Conservation (phyloP, 805 yeast species). For the Nadsonia fulvescens region DNA sequence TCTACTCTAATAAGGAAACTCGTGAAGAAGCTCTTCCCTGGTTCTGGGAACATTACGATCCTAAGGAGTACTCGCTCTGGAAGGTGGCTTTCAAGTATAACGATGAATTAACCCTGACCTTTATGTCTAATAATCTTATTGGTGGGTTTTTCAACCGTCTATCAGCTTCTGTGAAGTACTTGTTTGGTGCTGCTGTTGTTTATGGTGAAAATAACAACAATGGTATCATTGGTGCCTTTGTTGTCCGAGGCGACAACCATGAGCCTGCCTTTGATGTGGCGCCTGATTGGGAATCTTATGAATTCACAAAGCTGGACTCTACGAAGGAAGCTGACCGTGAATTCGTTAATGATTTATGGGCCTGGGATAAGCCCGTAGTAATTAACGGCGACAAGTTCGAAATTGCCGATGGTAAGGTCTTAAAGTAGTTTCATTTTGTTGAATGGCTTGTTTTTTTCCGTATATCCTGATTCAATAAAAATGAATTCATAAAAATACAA, state of each 20-base stretch:
- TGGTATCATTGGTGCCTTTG: constrained; percentile 89
- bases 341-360: constrained; percentile 80
- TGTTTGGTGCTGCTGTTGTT: constrained; percentile 87
- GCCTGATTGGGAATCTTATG: constrained; percentile 97
- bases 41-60: constrained; percentile 94
- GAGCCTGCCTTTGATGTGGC: constrained; percentile 94
- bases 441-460: too few relatives aligned
- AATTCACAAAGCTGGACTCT: constrained; percentile 66
- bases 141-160: constrained; percentile 98
- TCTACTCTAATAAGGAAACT: constrained; percentile 93
- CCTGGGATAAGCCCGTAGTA: constrained; percentile 90
- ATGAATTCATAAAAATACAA: too few relatives aligned
- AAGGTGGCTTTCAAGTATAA: constrained; percentile 93
- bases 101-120: constrained; percentile 90
- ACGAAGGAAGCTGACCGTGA: constrained; percentile 58
- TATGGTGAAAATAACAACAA: constrained; percentile 98
- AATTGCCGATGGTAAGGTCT: constrained; percentile 94
- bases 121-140: constrained; percentile 94
- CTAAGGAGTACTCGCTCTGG: constrained; percentile 88
- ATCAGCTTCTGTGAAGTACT: constrained; percentile 75
- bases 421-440: too few relatives aligned
- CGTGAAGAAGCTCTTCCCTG: constrained; percentile 87
- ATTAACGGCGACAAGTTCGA: constrained; percentile 67
- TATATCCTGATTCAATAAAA: too few relatives aligned
- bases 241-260: constrained; percentile 86